Evolutionary conservation across 169 alveolate species (phyloP), one percentile per base, ranked within the genome.

Genomic region (Cryptosporidium baileyi): DNA sequence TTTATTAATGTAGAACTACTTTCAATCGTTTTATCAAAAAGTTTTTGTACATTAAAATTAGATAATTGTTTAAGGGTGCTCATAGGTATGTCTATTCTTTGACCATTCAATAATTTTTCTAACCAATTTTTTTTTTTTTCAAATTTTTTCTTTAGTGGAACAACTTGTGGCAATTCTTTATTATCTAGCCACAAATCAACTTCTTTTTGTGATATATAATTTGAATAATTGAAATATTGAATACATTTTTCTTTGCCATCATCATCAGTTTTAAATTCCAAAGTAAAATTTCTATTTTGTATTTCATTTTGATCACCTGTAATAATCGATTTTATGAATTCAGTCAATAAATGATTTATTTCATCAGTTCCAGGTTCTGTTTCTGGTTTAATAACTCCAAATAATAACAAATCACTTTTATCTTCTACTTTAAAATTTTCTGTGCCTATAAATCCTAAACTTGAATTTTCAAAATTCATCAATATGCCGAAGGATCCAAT

Each of bases 331-430:
- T 54, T 74, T 15, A 74, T 24, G 5, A 74, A 36, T 0, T 74
- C 41, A 36, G 51, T 38, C 15, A 74, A 26, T 13, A 52, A 51
- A 26, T 41, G 40, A 38, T 40, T 74, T 17, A 74, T 51, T 28
- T 74, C 60, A 51, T 24, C 32, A 8, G 61, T 74, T 7, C 26
- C 54, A 13, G 67, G 26, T 22, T 74, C 85, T 11, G 7, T 38
- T 11, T 74, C 67, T 22, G 85, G 85, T 17, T 74, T 74, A 17
- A 74, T 54, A 5, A 51, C 85, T 22, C 85, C 85, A 51, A 51
- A 34, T 41, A 74, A 26, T n/a, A 38, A 40, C 15, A 74, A 30
- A n/a, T 44, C 0, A 36, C 57, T 13, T 24, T 51, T 54, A 11
- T 45, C 32, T 34, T 36, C 85, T 51, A 74, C 9, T 22, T 9